phyloP scores from a whole-genome alignment of 2,329 filamentous ascomycete genomes.

The Tolypocladium nubicola region DNA sequence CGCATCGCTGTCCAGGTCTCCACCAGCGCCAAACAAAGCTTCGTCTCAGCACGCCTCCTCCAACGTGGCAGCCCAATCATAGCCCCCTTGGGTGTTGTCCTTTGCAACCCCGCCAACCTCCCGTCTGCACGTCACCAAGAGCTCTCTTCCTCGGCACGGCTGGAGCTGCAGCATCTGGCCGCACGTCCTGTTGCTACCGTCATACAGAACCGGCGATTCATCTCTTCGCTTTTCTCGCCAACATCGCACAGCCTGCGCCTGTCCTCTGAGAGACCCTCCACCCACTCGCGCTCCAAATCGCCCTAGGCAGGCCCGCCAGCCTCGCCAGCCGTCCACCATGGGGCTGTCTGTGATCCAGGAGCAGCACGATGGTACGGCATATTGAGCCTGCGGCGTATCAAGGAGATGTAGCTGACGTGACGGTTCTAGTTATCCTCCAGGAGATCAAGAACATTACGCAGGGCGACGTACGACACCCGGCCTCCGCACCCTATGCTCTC shows the following conservation, averaged over 20 bases:
- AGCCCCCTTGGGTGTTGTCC: not conserved
- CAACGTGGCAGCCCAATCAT: not conserved
- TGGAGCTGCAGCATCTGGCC: not conserved
- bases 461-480: conserved; percentile 55
- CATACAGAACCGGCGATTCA: not conserved
- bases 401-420: not conserved
- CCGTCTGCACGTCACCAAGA: not conserved
- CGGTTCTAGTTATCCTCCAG: conserved; percentile 21
- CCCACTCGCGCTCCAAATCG: conserved; percentile 2
- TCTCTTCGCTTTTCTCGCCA: not conserved
- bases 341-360: conserved; percentile 75
- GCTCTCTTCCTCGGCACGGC: not conserved
- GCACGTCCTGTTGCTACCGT: not conserved
- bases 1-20: not conserved
- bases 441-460: conserved; percentile 65
- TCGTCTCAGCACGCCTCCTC: not conserved
- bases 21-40: not conserved
- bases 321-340: conserved; percentile 47
- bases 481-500: not conserved
- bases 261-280: not conserved
- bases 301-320: conserved; percentile 10
- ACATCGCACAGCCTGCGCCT: not conserved
- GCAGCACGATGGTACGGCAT: conserved; percentile 46
- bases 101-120: conserved; percentile 1
- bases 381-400: not conserved